Conservation (phyloP, 176 grass and related monocot species). For the Puya raimondii region DNA sequence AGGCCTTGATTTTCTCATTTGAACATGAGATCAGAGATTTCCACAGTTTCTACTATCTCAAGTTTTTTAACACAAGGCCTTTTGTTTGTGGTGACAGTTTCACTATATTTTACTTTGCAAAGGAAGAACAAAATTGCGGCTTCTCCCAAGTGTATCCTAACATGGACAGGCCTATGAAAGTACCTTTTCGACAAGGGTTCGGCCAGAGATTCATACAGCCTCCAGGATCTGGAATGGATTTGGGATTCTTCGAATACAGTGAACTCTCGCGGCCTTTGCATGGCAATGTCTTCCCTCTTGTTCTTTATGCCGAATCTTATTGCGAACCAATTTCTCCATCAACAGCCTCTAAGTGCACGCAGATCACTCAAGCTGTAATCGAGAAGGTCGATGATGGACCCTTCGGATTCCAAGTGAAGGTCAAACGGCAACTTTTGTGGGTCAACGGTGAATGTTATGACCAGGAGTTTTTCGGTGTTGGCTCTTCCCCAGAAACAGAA, state of each 20-base stretch:
- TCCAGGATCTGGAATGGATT: conserved; percentile 42
- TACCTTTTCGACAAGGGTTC: conserved; percentile 39
- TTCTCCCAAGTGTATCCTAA: conserved; percentile 34
- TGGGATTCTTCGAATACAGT: conserved; percentile 36
- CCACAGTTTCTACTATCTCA: too few relatives aligned
- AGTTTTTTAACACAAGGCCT: too few relatives aligned
- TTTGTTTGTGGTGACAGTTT: conserved; percentile 23
- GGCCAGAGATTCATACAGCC: conserved; percentile 50
- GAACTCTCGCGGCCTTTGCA: conserved; percentile 39
- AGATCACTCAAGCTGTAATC: conserved; percentile 45
- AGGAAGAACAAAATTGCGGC: conserved; percentile 27
- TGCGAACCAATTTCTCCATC: conserved; percentile 18
- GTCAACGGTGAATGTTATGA: conserved; percentile 48
- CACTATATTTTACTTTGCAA: conserved; percentile 47
- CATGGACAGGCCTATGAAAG: conserved; percentile 30
- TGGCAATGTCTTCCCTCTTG: conserved; percentile 36
- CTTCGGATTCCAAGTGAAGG: conserved; percentile 21
- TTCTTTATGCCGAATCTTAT: conserved; percentile 46
- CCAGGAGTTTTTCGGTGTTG: conserved; percentile 53
- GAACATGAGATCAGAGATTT: too few relatives aligned
- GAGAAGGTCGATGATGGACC: conserved; percentile 32
- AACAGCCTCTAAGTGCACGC: conserved; percentile 13
- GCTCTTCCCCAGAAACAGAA: conserved; percentile 29
- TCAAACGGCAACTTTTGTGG: conserved; percentile 47
- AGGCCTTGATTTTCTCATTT: too few relatives aligned